Conservation (phyloP, 257 asterid species). For the Jasminum sambac region DNA sequence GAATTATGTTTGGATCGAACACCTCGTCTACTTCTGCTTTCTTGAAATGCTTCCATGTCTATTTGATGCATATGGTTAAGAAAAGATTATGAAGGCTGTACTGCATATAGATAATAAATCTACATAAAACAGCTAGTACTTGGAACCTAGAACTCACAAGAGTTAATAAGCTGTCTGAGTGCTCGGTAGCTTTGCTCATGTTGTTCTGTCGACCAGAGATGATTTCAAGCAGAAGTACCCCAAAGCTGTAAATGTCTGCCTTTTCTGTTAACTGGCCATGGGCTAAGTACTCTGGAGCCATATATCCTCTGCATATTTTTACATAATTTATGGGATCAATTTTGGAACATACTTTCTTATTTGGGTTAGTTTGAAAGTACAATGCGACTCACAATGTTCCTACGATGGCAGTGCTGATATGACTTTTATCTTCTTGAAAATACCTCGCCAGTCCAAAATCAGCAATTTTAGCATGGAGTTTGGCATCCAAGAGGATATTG, state of each 20-base stretch:
- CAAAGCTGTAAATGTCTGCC: slow-evolving; percentile 35
- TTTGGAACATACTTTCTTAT: not conserved
- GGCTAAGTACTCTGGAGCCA: slow-evolving; percentile 31
- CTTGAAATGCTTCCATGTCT: slow-evolving; percentile 77
- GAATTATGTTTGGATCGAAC: slow-evolving; percentile 57
- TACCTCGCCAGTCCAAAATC: slow-evolving; percentile 43
- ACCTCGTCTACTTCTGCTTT: slow-evolving; percentile 48
- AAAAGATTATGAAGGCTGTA: not conserved
- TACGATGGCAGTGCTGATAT: slow-evolving; percentile 36
- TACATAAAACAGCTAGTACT: not conserved
- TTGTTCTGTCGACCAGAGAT: slow-evolving; percentile 32
- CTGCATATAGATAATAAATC: not conserved
- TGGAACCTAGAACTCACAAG: slow-evolving; percentile 31
- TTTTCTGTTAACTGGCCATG: slow-evolving; percentile 53
- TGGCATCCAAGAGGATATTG: slow-evolving; percentile 38
- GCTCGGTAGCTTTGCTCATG: slow-evolving; percentile 23
- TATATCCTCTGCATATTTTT: slow-evolving; percentile 20
- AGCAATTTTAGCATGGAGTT: slow-evolving; percentile 37
- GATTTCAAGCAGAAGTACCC: slow-evolving; percentile 34
- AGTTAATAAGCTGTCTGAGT: slow-evolving; percentile 25
- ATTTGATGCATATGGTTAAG: slow-evolving; percentile 12
- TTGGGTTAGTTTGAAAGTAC: not conserved
- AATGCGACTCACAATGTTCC: slow-evolving; percentile 32
- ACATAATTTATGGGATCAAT: slow-evolving; percentile 11
- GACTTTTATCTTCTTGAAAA: slow-evolving; percentile 36